Conservation (phyloP, 768 basidiomycete species). For the Kwoniella heveanensis region DNA sequence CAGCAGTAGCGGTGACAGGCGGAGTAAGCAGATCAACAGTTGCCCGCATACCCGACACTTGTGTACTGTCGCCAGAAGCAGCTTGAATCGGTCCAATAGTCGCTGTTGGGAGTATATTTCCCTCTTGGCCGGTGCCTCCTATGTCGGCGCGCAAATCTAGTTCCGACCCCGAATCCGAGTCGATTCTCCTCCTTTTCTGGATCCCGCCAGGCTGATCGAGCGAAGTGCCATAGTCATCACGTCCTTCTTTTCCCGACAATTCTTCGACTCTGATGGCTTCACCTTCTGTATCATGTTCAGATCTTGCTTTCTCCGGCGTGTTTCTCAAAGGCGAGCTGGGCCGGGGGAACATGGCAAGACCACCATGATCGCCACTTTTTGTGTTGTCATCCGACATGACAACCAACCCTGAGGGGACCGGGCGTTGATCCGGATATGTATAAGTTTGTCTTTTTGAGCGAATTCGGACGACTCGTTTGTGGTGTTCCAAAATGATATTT, state of each 20-base stretch:
- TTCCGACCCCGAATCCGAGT: not conserved
- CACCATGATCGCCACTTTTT: no score
- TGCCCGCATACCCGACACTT: no score
- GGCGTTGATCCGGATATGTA: no score
- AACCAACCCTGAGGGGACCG: no score
- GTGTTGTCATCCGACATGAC: no score
- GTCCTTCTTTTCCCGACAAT: not conserved
- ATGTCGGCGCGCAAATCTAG: not conserved
- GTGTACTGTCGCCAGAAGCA: not conserved
- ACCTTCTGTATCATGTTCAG: no score
- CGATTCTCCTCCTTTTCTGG: not conserved
- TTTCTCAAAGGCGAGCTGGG: not conserved
- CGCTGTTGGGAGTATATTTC: conserved; percentile 9
- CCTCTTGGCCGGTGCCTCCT: not conserved
- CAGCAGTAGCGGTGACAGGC: not conserved
- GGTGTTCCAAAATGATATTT: no score
- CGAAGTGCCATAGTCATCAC: not conserved
- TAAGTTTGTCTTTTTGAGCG: no score
- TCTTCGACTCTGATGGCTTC: no score
- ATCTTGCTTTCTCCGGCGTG: not conserved
- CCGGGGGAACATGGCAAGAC: no score
- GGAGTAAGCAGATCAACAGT: not conserved
- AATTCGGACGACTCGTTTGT: no score
- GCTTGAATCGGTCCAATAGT: conserved; percentile 17
- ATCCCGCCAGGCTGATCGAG: not conserved